These are phyloP conservation scores for Ophiostoma australiae DNA, from an alignment of 2,329 filamentous ascomycete genomes.

Conservation along the genomic window DNA sequence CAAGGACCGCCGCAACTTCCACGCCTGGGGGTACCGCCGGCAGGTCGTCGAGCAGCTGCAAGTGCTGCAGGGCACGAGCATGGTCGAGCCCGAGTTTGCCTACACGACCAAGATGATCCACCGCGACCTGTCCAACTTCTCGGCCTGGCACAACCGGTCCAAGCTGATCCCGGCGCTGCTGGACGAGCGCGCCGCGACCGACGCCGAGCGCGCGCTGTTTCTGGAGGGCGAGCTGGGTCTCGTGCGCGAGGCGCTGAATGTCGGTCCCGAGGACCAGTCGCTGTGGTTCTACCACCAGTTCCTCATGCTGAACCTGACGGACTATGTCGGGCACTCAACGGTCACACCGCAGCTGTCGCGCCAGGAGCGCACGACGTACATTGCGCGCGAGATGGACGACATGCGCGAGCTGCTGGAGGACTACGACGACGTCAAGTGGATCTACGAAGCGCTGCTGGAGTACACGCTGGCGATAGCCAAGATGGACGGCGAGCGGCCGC, in stretches of 20 bases:
- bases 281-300: slow-evolving; percentile 97
- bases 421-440: slow-evolving; percentile 66
- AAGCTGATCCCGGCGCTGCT: slow-evolving; percentile 75
- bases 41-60: slow-evolving; percentile 74
- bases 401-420: slow-evolving; percentile 62
- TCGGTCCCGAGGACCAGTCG: slow-evolving; percentile 89
- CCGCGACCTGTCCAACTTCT: slow-evolving; percentile 88
- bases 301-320: slow-evolving; percentile 64
- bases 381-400: slow-evolving; percentile 66
- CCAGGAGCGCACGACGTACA: slow-evolving; percentile 59
- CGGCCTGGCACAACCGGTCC: slow-evolving; percentile 89
- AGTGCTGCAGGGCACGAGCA: slow-evolving; percentile 49
- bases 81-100: slow-evolving; percentile 75
- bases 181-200: slow-evolving; percentile 61
- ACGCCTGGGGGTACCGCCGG: slow-evolving; percentile 90
- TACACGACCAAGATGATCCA: slow-evolving; percentile 89
- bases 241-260: slow-evolving; percentile 73
- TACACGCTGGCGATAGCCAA: slow-evolving; percentile 58
- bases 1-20: slow-evolving; percentile 85
- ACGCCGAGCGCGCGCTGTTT: slow-evolving; percentile 59
- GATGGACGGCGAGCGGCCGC: slow-evolving; percentile 44
- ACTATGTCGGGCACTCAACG: slow-evolving; percentile 45
- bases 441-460: slow-evolving; percentile 79
- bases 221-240: slow-evolving; percentile 71
- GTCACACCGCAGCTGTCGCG: slow-evolving; percentile 60